These are phyloP conservation scores for Diaporthe helianthi DNA, from an alignment of 2,329 filamentous ascomycete genomes.

Conservation along the genomic window DNA sequence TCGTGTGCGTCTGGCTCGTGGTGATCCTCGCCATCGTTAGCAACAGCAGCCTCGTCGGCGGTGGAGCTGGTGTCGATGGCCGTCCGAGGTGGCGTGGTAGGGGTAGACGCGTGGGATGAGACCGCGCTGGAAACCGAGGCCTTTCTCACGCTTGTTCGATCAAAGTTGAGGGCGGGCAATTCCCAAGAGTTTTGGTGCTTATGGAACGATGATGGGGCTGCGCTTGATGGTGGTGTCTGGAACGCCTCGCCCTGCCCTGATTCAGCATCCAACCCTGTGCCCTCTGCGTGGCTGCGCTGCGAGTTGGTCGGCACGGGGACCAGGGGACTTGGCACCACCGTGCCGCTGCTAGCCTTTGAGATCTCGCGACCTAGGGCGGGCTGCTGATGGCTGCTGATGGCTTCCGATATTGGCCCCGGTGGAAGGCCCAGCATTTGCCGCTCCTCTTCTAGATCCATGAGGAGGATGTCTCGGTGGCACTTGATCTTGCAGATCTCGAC, in stretches of 20 bases:
- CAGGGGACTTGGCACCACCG: slow-evolving; percentile 44
- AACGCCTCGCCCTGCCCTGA: slow-evolving; percentile 54
- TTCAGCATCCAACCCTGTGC: slow-evolving; percentile 44
- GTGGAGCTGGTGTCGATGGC: slow-evolving; percentile 42
- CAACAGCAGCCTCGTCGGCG: slow-evolving; percentile 41
- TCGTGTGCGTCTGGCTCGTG: slow-evolving; percentile 70
- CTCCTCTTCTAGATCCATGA: slow-evolving; percentile 86
- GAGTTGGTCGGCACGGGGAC: slow-evolving; percentile 44
- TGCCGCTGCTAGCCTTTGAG: slow-evolving; percentile 45
- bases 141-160: slow-evolving; percentile 47
- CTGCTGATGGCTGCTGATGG: slow-evolving; percentile 34
- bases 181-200: slow-evolving; percentile 53
- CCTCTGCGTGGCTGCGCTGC: slow-evolving; percentile 44
- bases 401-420: slow-evolving; percentile 37
- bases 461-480: slow-evolving; percentile 88
- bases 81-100: slow-evolving; percentile 44
- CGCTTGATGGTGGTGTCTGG: slow-evolving; percentile 55
- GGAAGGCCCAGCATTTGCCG: slow-evolving; percentile 49
- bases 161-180: slow-evolving; percentile 46
- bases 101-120: slow-evolving; percentile 46
- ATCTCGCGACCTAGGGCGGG: slow-evolving; percentile 41
- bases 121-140: slow-evolving; percentile 52
- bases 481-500: slow-evolving; percentile 92
- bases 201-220: slow-evolving; percentile 47
- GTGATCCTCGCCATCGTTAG: slow-evolving; percentile 43